These are phyloP conservation scores for Septoria linicola DNA, from an alignment of 2,329 filamentous ascomycete species.

Conservation along the genomic window DNA sequence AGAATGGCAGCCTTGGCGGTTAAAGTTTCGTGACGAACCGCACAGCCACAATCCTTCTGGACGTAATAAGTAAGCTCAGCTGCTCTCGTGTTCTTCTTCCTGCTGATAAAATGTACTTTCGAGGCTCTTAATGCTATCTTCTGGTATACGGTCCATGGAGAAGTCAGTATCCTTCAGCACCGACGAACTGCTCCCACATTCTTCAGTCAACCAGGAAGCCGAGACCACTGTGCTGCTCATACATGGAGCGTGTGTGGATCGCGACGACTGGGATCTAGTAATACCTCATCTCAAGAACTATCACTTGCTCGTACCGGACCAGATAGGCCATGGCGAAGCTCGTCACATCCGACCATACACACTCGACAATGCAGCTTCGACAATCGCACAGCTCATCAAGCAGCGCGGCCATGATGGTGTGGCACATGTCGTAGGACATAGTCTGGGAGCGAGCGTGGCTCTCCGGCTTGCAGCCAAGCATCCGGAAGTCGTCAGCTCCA, in stretches of 20 bases:
- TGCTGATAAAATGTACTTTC: no score
- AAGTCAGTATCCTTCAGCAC: no score
- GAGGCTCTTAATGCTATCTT: no score
- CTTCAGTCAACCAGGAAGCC: slow-evolving; percentile 12
- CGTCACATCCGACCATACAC: slow-evolving; percentile 28
- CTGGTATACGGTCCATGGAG: no score
- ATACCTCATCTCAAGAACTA: slow-evolving; percentile 26
- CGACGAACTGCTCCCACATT: slow-evolving; percentile 13
- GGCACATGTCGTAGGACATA: slow-evolving; percentile 31
- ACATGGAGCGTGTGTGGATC: slow-evolving; percentile 27
- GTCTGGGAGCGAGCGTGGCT: slow-evolving; percentile 31
- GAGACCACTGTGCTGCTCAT: slow-evolving; percentile 29
- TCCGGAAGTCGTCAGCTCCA: slow-evolving; percentile 25
- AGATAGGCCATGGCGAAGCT: slow-evolving; percentile 27
- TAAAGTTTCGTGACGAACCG: not conserved
- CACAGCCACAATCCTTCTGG: slow-evolving; percentile 9
- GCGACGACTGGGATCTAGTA: slow-evolving; percentile 29
- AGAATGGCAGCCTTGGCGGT: not conserved
- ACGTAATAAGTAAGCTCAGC: not conserved
- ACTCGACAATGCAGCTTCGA: slow-evolving; percentile 18
- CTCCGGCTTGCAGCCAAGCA: slow-evolving; percentile 25
- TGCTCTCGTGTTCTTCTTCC: not conserved
- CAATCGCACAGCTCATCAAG: slow-evolving; percentile 28
- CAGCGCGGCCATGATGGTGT: slow-evolving; percentile 21
- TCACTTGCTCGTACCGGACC: slow-evolving; percentile 31